Conservation (phyloP, 192 early-diverging fungal genomes). For the Coemansia sp. region DNA sequence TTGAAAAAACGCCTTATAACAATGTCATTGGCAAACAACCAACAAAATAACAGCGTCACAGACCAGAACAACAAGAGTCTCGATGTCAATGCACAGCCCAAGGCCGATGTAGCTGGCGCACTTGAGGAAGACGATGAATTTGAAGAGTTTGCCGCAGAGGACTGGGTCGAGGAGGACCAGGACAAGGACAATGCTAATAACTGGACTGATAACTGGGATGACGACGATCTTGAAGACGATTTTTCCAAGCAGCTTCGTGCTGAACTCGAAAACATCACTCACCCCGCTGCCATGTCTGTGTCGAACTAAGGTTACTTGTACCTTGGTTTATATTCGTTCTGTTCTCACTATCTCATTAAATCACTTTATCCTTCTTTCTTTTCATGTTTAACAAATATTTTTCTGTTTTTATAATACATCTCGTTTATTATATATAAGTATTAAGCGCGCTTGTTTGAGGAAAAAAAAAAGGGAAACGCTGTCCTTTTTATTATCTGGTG, state of each 20-base stretch:
- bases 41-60: background rate
- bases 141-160: slow-evolving; percentile 88
- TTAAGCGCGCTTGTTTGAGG: no score
- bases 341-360: background rate
- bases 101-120: background rate
- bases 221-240: slow-evolving; percentile 86
- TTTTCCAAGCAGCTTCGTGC: slow-evolving; percentile 82
- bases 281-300: slow-evolving; percentile 31
- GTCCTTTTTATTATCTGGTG: background rate
- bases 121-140: slow-evolving; percentile 93
- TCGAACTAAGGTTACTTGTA: slow-evolving; percentile 15
- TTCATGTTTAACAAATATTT: background rate
- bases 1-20: background rate
- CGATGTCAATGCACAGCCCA: background rate
- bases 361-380: slow-evolving; percentile 3
- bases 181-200: slow-evolving; percentile 65
- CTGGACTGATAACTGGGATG: slow-evolving; percentile 93
- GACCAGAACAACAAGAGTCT: background rate
- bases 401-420: background rate
- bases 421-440: background rate
- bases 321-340: background rate
- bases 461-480: background rate
- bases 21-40: background rate
- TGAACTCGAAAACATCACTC: slow-evolving; percentile 39
- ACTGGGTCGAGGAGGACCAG: slow-evolving; percentile 80